phyloP scores from a whole-genome alignment of 164 flowering plant species.

The Macadamia integrifolia region DNA sequence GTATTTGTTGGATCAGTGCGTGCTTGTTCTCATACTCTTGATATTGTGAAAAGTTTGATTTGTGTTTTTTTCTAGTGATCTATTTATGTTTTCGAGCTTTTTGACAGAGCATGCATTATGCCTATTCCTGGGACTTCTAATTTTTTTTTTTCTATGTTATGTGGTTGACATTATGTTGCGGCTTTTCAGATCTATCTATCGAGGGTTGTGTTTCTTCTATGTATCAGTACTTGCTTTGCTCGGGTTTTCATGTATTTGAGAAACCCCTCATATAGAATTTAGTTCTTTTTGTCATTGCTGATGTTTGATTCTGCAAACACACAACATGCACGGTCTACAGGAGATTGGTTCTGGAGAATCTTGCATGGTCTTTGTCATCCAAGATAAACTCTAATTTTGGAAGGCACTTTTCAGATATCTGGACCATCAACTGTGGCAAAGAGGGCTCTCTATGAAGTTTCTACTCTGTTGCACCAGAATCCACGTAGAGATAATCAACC shows the following conservation, averaged over 20 bases:
- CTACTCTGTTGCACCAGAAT: constrained; percentile 64
- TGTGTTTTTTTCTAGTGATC: no score
- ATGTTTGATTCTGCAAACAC: constrained; percentile 11
- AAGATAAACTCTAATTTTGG: constrained; percentile 10
- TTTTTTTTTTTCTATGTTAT: no score
- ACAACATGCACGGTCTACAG: constrained; percentile 2
- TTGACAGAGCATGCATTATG: no score
- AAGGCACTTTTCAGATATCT: constrained; percentile 43
- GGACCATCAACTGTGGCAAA: constrained; percentile 39
- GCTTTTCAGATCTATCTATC: no score
- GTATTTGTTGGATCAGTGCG: no score
- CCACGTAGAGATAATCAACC: constrained; percentile 55
- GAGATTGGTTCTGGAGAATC: constrained; percentile 7
- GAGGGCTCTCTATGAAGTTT: constrained; percentile 59
- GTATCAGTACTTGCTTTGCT: no score
- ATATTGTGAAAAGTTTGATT: no score
- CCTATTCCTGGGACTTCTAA: no score
- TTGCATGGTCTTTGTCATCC: constrained; percentile 10
- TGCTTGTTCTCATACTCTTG: no score
- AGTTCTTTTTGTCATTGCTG: background rate
- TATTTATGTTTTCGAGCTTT: no score
- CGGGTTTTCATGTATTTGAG: background rate
- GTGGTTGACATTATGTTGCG: no score
- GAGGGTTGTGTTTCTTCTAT: no score
- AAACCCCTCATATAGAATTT: background rate